A percentile compares a stretch with the other conserved stretches of the same genome.
Evolutionary conservation across 805 yeast species (phyloP).

Genomic region (Candida nanaspora): DNA sequence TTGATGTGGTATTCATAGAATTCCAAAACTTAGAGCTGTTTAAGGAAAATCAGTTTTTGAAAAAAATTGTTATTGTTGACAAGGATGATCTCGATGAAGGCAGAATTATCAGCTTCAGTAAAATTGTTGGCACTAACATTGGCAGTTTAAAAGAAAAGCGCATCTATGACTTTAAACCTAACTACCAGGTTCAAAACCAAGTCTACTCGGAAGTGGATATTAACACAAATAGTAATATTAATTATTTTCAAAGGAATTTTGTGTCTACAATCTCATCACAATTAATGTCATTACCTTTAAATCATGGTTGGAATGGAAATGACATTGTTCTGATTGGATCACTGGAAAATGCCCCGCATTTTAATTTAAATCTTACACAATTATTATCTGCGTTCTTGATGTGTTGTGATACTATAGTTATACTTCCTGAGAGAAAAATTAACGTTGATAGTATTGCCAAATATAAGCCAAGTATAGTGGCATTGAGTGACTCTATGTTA

Average conservation of each 20-base stretch:
- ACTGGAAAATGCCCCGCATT: conserved; percentile 2
- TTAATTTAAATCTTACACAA: conserved; percentile 24
- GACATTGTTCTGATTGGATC: conserved; percentile 19
- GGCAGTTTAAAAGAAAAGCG: no score
- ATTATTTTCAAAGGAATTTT: conserved; percentile 26
- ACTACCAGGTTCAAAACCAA: conserved; percentile 15
- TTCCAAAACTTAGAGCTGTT: conserved; percentile 5
- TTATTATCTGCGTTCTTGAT: conserved; percentile 32
- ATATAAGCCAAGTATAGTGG: conserved; percentile 26
- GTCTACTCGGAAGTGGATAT: conserved; percentile 1
- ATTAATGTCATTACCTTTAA: conserved; percentile 23
- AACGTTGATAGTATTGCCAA: conserved; percentile 7
- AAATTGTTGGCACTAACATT: neutral
- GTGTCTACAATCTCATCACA: conserved; percentile 29
- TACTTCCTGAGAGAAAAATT: conserved; percentile 13
- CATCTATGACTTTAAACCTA: neutral
- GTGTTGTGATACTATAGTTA: conserved; percentile 20
- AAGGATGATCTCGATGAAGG: conserved; percentile 20
- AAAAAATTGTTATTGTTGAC: conserved; percentile 24
- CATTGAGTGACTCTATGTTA: conserved; percentile 20
- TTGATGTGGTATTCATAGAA: conserved; percentile 26
- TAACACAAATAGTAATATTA: neutral
- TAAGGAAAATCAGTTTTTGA: conserved; percentile 4
- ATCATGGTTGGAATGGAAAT: conserved; percentile 17
- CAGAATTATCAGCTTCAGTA: conserved; percentile 19